Percentiles rank a stretch among this genome's conserved stretches.
Evolutionary conservation across 1,139 yeast species (phyloP).

Genomic region (Blastobotrys aristatus): DNA sequence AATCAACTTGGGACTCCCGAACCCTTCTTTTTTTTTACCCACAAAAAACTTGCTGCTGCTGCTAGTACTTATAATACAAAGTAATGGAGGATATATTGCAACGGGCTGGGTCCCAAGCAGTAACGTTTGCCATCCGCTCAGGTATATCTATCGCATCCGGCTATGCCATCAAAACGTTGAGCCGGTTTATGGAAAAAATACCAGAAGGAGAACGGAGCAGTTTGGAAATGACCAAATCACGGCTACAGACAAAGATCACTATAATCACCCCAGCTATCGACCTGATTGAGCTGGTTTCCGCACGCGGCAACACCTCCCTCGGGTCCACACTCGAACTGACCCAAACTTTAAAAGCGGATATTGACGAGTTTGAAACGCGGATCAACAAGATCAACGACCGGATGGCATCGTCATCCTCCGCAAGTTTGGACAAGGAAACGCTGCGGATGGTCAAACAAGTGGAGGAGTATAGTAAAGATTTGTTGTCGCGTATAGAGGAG

Average conservation of each 20-base stretch:
- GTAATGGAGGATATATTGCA: constrained; percentile 20
- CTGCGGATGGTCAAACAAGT: constrained; percentile 46
- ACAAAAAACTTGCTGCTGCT: no score
- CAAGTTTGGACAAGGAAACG: constrained; percentile 24
- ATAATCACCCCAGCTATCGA: constrained; percentile 68
- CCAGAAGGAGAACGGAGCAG: constrained; percentile 53
- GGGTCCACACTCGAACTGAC: constrained; percentile 55
- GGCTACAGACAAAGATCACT: constrained; percentile 55
- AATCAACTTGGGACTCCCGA: no score
- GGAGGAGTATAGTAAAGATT: constrained; percentile 45
- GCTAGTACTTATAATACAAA: no score
- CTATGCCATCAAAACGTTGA: constrained; percentile 63
- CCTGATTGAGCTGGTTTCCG: constrained; percentile 60
- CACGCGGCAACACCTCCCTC: constrained; percentile 65
- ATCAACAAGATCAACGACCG: constrained; percentile 35
- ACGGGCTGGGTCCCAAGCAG: constrained; percentile 63
- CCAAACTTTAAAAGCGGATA: constrained; percentile 52
- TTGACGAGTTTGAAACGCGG: constrained; percentile 53
- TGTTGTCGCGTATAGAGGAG: constrained; percentile 55
- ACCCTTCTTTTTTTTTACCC: no score
- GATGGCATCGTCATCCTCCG: constrained; percentile 8
- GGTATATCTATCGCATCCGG: constrained; percentile 74
- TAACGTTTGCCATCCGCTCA: constrained; percentile 72
- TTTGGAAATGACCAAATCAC: constrained; percentile 41
- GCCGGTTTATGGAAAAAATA: constrained; percentile 53